Evolutionary conservation across 2,329 filamentous ascomycete species (phyloP).

Genomic region (Fusarium sp.): DNA sequence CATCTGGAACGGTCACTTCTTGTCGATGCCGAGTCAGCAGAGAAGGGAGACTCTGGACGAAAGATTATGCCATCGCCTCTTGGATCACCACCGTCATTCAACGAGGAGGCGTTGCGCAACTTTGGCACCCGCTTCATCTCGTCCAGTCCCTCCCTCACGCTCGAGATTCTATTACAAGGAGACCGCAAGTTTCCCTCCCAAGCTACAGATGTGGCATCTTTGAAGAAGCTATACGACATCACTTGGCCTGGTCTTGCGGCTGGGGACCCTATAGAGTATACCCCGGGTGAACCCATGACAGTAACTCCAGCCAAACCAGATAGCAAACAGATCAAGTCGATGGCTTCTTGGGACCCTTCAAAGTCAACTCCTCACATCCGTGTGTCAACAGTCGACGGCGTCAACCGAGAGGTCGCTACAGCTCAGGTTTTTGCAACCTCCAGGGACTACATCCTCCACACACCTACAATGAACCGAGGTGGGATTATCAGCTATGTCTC

Average conservation of each 20-base stretch:
- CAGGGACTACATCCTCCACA: slow-evolving; percentile 19
- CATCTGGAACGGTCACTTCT: slow-evolving; percentile 8
- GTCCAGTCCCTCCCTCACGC: background rate
- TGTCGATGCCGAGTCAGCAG: background rate
- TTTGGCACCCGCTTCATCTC: slow-evolving; percentile 6
- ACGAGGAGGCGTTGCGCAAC: background rate
- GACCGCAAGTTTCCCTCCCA: background rate
- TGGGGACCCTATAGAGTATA: background rate
- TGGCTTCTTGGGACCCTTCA: slow-evolving; percentile 7
- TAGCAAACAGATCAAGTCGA: background rate
- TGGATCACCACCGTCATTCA: background rate
- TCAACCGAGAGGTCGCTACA: slow-evolving; percentile 1
- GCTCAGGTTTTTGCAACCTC: slow-evolving; percentile 17
- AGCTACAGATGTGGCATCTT: background rate
- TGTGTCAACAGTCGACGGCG: background rate
- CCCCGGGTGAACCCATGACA: slow-evolving; percentile 6
- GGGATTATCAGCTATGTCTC: background rate
- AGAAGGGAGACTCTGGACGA: background rate
- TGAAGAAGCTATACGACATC: slow-evolving; percentile 7
- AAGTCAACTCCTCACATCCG: slow-evolving; percentile 16
- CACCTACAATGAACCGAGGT: background rate
- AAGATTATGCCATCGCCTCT: slow-evolving; percentile 12
- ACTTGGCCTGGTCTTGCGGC: slow-evolving; percentile 12
- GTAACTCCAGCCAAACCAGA: background rate
- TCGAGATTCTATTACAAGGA: background rate